These are phyloP conservation scores for Citrullus mucosospermus DNA, from an alignment of 306 rosid species.

Conservation along the genomic window DNA sequence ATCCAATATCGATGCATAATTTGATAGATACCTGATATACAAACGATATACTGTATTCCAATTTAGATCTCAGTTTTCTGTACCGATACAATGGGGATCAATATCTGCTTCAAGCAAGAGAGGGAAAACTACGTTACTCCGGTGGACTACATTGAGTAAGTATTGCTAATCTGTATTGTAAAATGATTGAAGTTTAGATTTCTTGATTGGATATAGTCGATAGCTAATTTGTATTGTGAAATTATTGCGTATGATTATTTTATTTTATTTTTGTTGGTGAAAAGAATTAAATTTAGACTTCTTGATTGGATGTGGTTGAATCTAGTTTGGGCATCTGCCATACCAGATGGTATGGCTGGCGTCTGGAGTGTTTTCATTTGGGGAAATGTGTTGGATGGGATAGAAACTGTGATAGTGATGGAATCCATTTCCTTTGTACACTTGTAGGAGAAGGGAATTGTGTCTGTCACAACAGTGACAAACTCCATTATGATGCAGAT, in stretches of 20 bases:
- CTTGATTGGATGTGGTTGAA: not conserved
- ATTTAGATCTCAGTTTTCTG: not conserved
- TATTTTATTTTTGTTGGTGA: not conserved
- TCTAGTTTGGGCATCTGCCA: not conserved
- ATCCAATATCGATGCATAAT: not conserved
- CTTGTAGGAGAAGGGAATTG: not conserved
- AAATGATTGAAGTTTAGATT: not conserved
- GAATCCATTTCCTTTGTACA: not conserved
- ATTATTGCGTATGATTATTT: not conserved
- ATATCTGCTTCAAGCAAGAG: not conserved
- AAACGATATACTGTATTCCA: not conserved
- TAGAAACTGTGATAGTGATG: not conserved
- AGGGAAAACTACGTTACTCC: not conserved
- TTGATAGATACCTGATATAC: not conserved
- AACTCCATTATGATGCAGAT: not conserved
- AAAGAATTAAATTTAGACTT: not conserved
- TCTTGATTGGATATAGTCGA: not conserved
- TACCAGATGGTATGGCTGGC: not conserved
- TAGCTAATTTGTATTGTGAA: not conserved
- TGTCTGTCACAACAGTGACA: slow-evolving; percentile 2
- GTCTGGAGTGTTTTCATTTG: not conserved
- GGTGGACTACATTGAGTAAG: not conserved
- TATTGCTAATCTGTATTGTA: not conserved
- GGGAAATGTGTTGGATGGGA: not conserved
- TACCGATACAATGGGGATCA: not conserved